Percentiles rank a stretch among this genome's conserved stretches.
Conservation (phyloP, 2,329 filamentous ascomycete genomes). For the Pseudogymnoascus sp. region DNA sequence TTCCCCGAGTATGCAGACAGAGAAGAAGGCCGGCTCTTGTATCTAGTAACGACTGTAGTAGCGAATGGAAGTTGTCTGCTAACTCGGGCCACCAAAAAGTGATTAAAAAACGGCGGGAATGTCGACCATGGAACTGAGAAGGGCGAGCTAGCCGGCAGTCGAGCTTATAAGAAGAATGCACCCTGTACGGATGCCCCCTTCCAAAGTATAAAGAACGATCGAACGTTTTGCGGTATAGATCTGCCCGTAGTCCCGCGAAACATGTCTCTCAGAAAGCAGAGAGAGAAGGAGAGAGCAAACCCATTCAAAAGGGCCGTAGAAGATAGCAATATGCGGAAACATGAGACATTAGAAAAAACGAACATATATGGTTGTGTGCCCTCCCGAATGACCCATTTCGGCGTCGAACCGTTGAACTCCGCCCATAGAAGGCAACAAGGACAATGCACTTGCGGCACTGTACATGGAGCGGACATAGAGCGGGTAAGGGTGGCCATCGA, state of each 20-base stretch:
- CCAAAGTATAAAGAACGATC: not conserved
- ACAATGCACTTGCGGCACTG: not conserved
- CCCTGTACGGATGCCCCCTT: not conserved
- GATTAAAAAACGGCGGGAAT: not conserved
- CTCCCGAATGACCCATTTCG: not conserved
- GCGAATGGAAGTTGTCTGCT: not conserved
- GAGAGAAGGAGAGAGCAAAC: not conserved
- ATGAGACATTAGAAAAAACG: not conserved
- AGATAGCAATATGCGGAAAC: slow-evolving; percentile 4
- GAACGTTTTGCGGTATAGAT: not conserved
- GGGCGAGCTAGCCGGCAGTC: not conserved
- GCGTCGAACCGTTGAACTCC: not conserved
- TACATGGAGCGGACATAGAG: not conserved
- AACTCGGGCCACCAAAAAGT: not conserved
- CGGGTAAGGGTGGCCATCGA: not conserved
- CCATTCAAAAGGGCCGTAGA: not conserved
- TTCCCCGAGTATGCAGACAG: not conserved
- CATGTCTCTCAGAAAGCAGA: slow-evolving; percentile 5
- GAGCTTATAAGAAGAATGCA: not conserved
- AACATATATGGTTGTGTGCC: not conserved
- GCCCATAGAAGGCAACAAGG: not conserved
- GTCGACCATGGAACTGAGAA: not conserved
- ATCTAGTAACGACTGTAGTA: slow-evolving; percentile 5
- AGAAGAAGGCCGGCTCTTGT: not conserved
- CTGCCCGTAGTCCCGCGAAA: slow-evolving; percentile 2